Percentiles rank a stretch among this genome's conserved stretches.
Evolutionary conservation across 345 rosid species (phyloP).

Genomic region (Eutrema yunnanense): DNA sequence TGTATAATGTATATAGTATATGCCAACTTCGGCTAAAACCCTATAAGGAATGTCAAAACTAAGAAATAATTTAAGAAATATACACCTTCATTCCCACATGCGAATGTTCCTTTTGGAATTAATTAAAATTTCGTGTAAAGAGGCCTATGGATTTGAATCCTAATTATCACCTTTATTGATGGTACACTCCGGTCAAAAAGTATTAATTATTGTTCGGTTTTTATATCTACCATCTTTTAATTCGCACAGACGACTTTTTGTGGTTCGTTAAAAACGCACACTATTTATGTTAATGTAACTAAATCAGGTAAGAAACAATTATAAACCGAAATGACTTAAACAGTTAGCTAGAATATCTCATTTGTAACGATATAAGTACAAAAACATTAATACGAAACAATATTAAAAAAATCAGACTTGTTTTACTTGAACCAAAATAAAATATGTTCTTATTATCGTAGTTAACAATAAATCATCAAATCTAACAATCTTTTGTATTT

Average conservation of each 20-base stretch:
- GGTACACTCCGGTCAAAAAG: constrained; percentile 22
- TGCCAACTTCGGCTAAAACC: background rate
- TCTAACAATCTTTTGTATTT: background rate
- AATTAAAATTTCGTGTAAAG: background rate
- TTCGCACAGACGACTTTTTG: constrained; percentile 2
- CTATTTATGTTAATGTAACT: constrained; percentile 10
- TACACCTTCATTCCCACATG: constrained; percentile 1
- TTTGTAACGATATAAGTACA: background rate
- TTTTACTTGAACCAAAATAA: background rate
- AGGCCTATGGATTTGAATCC: background rate
- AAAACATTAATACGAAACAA: background rate
- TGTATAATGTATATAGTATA: too few relatives aligned
- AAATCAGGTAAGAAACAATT: background rate
- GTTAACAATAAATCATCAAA: background rate
- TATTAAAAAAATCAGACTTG: background rate
- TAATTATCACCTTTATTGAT: constrained; percentile 14
- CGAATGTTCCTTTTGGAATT: constrained; percentile 25
- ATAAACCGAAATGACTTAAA: constrained; percentile 5
- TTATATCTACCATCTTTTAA: constrained; percentile 2
- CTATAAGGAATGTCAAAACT: constrained; percentile 12
- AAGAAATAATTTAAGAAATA: background rate
- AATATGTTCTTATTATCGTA: background rate
- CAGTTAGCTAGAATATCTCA: background rate
- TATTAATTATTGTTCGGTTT: constrained; percentile 18
- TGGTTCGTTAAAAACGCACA: constrained; percentile 13